These are phyloP conservation scores for Aspergillus egyptiacus DNA, from an alignment of 495 filamentous ascomycete genomes.

Conservation along the genomic window DNA sequence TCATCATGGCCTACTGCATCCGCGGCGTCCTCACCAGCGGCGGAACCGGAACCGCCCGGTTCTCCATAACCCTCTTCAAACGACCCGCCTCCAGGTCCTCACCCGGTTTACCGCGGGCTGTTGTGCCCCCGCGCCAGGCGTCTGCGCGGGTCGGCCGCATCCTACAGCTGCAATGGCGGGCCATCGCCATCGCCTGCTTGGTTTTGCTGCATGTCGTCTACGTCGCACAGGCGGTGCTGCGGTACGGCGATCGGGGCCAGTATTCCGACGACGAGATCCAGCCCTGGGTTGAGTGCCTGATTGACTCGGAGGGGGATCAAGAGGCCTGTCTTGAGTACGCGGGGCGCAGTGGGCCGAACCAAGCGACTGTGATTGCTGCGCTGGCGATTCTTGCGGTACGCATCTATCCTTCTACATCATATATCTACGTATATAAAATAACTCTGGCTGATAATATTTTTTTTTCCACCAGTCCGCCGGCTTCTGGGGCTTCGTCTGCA, in stretches of 20 bases:
- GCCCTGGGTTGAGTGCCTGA: slow-evolving; percentile 5
- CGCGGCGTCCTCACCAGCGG: neutral
- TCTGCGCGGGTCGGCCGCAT: slow-evolving; percentile 69
- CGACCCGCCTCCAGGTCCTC: neutral
- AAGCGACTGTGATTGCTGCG: neutral
- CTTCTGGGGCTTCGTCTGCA: slow-evolving; percentile 8
- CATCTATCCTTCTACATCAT: neutral
- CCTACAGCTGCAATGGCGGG: slow-evolving; percentile 75
- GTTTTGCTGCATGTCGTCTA: slow-evolving; percentile 63
- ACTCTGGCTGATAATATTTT: too few relatives aligned
- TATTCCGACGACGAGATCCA: neutral
- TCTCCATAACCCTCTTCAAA: slow-evolving; percentile 6
- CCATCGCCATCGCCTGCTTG: slow-evolving; percentile 71
- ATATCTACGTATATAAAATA: too few relatives aligned
- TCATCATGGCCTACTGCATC: slow-evolving; percentile 75
- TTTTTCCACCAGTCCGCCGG: slow-evolving; percentile 4
- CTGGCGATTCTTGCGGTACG: slow-evolving; percentile 2
- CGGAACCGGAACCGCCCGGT: slow-evolving; percentile 4
- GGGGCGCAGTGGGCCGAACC: neutral
- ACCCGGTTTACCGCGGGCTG: too few relatives aligned
- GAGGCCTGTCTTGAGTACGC: neutral
- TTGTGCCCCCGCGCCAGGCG: slow-evolving; percentile 44
- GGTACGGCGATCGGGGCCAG: neutral
- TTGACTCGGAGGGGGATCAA: neutral
- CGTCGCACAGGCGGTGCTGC: neutral